Base-by-base conservation (phyloP, 2,329 filamentous ascomycete species). In the Verticillium nonalfalfae region DNA sequence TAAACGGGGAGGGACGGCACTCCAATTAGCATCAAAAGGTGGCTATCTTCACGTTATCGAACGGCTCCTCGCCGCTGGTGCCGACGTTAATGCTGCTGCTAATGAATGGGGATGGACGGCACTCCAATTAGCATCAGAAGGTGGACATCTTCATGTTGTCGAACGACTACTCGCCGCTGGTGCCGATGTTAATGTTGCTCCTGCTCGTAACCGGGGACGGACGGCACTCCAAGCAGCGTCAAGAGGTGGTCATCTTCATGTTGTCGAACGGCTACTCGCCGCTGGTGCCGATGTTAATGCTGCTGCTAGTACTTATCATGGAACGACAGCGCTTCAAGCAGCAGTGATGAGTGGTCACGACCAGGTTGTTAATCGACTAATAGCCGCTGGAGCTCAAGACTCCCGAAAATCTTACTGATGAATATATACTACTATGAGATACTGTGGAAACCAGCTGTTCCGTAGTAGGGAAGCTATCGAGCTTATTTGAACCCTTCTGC, bases 1-100 rank as follows among this genome's bases (percentile, higher is more conserved):
- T 36, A 3, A 2, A 2, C 3, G 26, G 26, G 26, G 26, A 26
- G 2, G 26, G 26, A 26, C 26, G 26, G 26, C 26, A 26, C 26
- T 26, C 26, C 26, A 26, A 26, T 56, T 56, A 15, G 59, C 59
- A n/a, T 61, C 59, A 4, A 3, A 35, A 31, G 52, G 34, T 18
- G 59, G 59, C 2, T 38, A 58, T 35, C 33, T 50, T 15, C 11
- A 57, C 13, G 33, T 61, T 26, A 15, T 61, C 18, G 33, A 57
- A 31, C 55, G n/a, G 9, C 55, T 57, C 55, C 35, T 36, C 11
- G 35, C 35, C 11, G 35, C 35, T 7, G 4, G 35, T 7, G 35
- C 35, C 11, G 7, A 36, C 11, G 85, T 26, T 26, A 26, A 26
- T 26, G 26, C 26, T 26, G 35, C 35, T 36, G 11, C 26, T 36